These are phyloP conservation scores for Puccinia polysora DNA, from an alignment of 1,284 basidiomycete genomes.

Conservation along the genomic window DNA sequence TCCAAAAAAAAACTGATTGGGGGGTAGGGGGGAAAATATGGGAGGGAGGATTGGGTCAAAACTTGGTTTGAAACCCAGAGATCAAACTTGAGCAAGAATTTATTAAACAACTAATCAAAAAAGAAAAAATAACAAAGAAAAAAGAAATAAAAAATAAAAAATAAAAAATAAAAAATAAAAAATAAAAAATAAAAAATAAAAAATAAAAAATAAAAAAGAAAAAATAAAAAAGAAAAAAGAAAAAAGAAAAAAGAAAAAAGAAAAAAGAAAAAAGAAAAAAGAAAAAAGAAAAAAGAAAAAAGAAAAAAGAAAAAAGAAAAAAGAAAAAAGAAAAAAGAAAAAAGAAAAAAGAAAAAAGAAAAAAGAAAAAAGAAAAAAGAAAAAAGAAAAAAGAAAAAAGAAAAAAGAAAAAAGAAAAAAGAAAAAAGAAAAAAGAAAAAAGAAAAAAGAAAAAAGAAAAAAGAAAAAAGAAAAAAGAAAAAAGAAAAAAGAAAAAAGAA, in stretches of 20 bases:
- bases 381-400: not conserved
- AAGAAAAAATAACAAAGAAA: no score
- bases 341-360: not conserved
- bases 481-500: not conserved
- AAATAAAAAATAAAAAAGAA: not conserved
- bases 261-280: not conserved
- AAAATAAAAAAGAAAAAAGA: not conserved
- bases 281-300: not conserved
- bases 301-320: not conserved
- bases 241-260: not conserved
- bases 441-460: not conserved
- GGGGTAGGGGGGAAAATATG: no score
- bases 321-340: not conserved
- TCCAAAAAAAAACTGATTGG: not conserved
- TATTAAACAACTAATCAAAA: no score
- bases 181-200: not conserved
- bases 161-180: conserved; percentile 1
- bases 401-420: not conserved
- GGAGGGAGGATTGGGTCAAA: no score
- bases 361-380: conserved; percentile 9
- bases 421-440: not conserved
- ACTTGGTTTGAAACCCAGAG: no score
- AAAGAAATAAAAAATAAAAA: conserved; percentile 4
- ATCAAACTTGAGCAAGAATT: no score
- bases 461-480: not conserved